Base-by-base conservation (phyloP, 2,329 filamentous ascomycete genomes). In the Beauveria medogensis region DNA sequence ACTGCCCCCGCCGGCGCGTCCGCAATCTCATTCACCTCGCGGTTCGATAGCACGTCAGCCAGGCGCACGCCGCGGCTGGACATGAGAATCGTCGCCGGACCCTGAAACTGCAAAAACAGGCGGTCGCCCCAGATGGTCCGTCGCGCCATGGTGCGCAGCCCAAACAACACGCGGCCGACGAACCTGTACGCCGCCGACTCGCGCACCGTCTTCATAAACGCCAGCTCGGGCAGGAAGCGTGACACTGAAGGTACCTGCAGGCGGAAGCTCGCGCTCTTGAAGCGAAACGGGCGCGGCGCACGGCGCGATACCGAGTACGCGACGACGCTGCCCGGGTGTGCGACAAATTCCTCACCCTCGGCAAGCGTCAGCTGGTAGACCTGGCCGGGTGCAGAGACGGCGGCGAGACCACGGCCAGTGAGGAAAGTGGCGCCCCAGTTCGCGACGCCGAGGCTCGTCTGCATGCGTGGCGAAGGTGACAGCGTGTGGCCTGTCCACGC, bases 401-500 rank as follows among this genome's bases (percentile, higher is more conserved):
- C 93, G 0, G 92, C 83, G 24, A 99, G 79, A 1, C 94, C 94
- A 65, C 94, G 84, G 44, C 94, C 94, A 0, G 92, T 96, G 63
- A 97, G 80, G 65, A 90, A 84, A 14, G 93, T 92, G 76, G 85
- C 94, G 67, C 94, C 94, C 93, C 93, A 97, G 71, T 97, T 88
- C 51, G 91, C 86, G 56, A 96, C 70, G 61, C 89, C 87, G 70
- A 97, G 82, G 65, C 83, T 82, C 48, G 82, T 82, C 68, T 92
- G 92, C 65, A 95, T 80, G 52, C 85, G 87, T 3, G 92, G 91
- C 41, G 85, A 86, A 50, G 94, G 82, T 18, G 81, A 80, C 59
- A 99, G 80, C 1, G 91, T 92, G 72, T 96, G 90, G 30, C 94
- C 94, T 0, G 93, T 96, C 94, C 94, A 99, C 59, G 94, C 94